These are phyloP conservation scores for Extremus antarcticus DNA, from an alignment of 495 filamentous ascomycete genomes.

Conservation along the genomic window DNA sequence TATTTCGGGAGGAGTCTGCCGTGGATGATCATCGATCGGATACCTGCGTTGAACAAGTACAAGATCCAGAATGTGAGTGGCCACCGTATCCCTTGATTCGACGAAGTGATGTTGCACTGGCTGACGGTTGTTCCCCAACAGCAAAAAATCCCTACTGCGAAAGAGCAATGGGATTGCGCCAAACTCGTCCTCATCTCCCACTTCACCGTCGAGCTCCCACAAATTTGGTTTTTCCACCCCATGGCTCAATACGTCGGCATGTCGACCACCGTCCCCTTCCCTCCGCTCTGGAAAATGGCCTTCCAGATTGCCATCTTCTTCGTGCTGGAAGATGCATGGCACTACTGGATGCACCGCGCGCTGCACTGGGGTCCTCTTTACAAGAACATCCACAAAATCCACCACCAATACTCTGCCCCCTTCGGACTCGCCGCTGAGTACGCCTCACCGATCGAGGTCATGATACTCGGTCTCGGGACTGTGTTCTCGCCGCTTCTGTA, in stretches of 20 bases:
- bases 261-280: slow-evolving; percentile 81
- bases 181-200: slow-evolving; percentile 82
- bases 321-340: slow-evolving; percentile 92
- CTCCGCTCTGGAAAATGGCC: slow-evolving; percentile 69
- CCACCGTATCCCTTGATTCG: not conserved
- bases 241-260: slow-evolving; percentile 90
- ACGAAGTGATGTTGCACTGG: not conserved
- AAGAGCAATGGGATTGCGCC: slow-evolving; percentile 90
- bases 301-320: slow-evolving; percentile 93
- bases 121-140: slow-evolving; percentile 27
- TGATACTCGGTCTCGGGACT: slow-evolving; percentile 90
- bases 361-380: slow-evolving; percentile 95
- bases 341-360: slow-evolving; percentile 92
- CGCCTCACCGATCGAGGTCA: slow-evolving; percentile 93
- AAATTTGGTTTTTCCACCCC: slow-evolving; percentile 99
- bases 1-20: slow-evolving; percentile 90
- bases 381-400: slow-evolving; percentile 92
- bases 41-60: slow-evolving; percentile 79
- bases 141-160: slow-evolving; percentile 80
- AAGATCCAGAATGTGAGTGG: slow-evolving; percentile 78
- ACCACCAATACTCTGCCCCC: slow-evolving; percentile 95
- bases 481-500: slow-evolving; percentile 75
- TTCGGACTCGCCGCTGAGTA: slow-evolving; percentile 97
- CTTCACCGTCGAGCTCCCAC: slow-evolving; percentile 93
- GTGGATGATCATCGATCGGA: slow-evolving; percentile 84